Conservation (phyloP, 2,329 filamentous ascomycete species). For the Stemphylium beticola region DNA sequence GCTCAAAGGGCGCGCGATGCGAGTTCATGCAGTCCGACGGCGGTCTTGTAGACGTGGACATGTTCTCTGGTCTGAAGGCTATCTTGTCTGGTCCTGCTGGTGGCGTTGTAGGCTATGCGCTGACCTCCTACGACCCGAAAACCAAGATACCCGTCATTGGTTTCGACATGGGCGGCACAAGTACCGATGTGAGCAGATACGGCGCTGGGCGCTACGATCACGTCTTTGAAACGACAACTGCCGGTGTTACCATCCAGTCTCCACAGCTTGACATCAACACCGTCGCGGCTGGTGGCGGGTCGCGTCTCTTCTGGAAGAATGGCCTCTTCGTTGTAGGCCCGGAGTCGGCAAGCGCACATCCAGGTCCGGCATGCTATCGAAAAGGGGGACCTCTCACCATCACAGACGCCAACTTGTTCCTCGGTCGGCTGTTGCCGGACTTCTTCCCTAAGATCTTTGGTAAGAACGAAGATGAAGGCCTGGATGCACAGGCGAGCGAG, state of each 20-base stretch:
- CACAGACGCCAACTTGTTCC: conserved; percentile 89
- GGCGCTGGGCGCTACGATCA: conserved; percentile 87
- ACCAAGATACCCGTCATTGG: conserved; percentile 88
- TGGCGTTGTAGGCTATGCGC: conserved; percentile 89
- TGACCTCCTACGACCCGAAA: conserved; percentile 84
- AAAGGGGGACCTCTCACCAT: conserved; percentile 89
- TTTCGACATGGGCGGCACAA: conserved; percentile 95
- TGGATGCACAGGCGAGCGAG: conserved; percentile 78
- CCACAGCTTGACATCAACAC: conserved; percentile 95
- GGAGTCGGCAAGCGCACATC: conserved; percentile 86
- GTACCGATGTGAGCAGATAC: conserved; percentile 88
- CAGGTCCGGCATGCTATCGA: conserved; percentile 87
- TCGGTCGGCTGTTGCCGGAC: conserved; percentile 83
- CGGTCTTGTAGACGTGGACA: conserved; percentile 72
- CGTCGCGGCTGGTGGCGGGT: conserved; percentile 88
- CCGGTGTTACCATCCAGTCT: conserved; percentile 91
- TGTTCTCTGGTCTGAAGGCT: conserved; percentile 82
- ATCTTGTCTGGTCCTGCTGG: conserved; percentile 92
- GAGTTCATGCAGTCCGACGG: conserved; percentile 96
- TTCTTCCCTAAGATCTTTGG: conserved; percentile 98
- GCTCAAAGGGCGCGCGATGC: conserved; percentile 75
- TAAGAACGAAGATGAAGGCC: conserved; percentile 79
- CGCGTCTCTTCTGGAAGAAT: conserved; percentile 83
- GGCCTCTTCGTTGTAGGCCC: conserved; percentile 90
- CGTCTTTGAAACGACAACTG: conserved; percentile 91